phyloP scores from a whole-genome alignment of 306 rosid genomes.

The Benincasa hispida region DNA sequence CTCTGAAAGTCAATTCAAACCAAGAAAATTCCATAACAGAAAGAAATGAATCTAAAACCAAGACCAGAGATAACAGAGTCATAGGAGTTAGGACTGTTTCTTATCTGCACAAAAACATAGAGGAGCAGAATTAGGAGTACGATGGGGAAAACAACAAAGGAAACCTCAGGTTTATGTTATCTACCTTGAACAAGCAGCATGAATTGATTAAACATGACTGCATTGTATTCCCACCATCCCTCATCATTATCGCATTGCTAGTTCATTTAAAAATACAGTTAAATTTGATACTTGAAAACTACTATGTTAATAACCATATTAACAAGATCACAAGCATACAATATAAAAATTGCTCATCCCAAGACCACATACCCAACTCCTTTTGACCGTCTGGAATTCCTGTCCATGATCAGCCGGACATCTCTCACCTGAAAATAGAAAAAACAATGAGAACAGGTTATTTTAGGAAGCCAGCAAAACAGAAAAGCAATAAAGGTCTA shows the following conservation, averaged over 20 bases:
- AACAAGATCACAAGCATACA: conserved; percentile 31
- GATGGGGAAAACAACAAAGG: conserved; percentile 42
- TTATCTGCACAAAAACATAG: conserved; percentile 14
- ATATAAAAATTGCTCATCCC: conserved; percentile 8
- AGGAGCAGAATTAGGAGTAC: conserved; percentile 21
- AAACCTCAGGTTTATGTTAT: conserved; percentile 62
- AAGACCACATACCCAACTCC: conserved; percentile 93
- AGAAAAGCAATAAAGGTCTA: neutral
- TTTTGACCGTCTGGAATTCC: conserved; percentile 96
- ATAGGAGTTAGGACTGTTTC: conserved; percentile 15
- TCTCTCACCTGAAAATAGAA: conserved; percentile 72
- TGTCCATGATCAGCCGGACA: conserved; percentile 97
- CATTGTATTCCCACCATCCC: conserved; percentile 98
- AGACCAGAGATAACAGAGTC: conserved; percentile 11
- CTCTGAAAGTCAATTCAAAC: neutral
- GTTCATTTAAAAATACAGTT: conserved; percentile 96
- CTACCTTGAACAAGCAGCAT: conserved; percentile 88
- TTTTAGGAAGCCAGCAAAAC: neutral
- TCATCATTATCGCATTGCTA: conserved; percentile 98
- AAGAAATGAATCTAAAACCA: conserved; percentile 18
- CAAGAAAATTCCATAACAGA: conserved; percentile 5
- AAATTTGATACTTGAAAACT: conserved; percentile 55
- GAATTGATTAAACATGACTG: conserved; percentile 98
- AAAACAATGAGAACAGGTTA: neutral
- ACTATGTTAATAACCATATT: conserved; percentile 30